phyloP scores from a whole-genome alignment of 805 yeast species.

The Blastobotrys robertii region DNA sequence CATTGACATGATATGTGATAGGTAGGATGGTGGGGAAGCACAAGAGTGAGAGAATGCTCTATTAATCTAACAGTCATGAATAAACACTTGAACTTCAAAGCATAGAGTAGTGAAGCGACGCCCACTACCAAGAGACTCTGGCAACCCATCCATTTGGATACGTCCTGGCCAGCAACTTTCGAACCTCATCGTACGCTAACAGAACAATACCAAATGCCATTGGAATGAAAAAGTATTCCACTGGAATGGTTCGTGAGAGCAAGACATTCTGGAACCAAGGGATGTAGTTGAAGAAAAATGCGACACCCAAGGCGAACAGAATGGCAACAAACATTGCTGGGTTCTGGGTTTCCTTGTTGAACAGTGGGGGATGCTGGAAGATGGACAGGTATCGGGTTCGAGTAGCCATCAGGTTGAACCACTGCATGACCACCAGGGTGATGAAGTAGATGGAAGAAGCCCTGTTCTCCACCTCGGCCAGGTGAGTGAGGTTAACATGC shows the following conservation, averaged over 20 bases:
- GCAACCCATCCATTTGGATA: conserved; percentile 32
- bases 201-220: conserved; percentile 34
- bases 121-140: conserved; percentile 31
- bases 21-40: no score
- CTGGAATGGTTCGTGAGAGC: conserved; percentile 32
- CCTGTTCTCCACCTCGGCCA: conserved; percentile 19
- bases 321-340: conserved; percentile 24
- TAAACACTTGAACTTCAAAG: no score
- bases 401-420: conserved; percentile 34
- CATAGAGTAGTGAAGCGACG: no score
- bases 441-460: conserved; percentile 38
- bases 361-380: conserved; percentile 33
- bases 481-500: conserved; percentile 16
- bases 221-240: conserved; percentile 36
- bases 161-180: conserved; percentile 30
- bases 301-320: conserved; percentile 29
- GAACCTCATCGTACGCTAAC: conserved; percentile 32
- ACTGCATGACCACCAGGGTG: conserved; percentile 38
- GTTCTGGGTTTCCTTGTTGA: conserved; percentile 22
- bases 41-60: no score
- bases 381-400: conserved; percentile 35
- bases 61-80: no score
- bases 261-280: conserved; percentile 31
- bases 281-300: conserved; percentile 34
- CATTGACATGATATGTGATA: no score